A percentile compares a stretch with the other conserved stretches of the same genome.
phyloP scores from a whole-genome alignment of 2,329 filamentous ascomycete species.

The Fragosphaeria purpurea region DNA sequence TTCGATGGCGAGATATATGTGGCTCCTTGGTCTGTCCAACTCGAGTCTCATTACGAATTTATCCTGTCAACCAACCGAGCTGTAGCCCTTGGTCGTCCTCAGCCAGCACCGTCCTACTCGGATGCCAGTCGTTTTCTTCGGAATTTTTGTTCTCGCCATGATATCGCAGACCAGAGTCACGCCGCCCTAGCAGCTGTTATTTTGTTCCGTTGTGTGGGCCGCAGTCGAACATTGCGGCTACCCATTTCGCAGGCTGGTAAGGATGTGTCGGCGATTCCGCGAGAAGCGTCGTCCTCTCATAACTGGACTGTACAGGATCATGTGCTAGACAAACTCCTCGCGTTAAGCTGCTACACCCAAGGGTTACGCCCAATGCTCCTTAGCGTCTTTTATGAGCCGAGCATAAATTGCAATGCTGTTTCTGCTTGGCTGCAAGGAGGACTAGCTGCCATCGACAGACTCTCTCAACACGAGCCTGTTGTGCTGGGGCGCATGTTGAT shows the following conservation, averaged over 20 bases:
- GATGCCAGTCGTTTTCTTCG: conserved; percentile 15
- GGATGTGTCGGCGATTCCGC: too few relatives aligned
- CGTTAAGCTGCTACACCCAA: conserved; percentile 16
- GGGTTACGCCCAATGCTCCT: conserved; percentile 18
- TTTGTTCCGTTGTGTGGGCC: conserved; percentile 13
- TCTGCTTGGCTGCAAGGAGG: conserved; percentile 20
- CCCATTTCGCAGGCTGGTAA: conserved; percentile 1
- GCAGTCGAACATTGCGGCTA: conserved; percentile 6
- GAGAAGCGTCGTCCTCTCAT: too few relatives aligned
- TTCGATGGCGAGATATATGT: conserved; percentile 7
- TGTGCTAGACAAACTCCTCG: conserved; percentile 16
- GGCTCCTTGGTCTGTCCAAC: conserved; percentile 13
- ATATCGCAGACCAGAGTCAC: conserved; percentile 14
- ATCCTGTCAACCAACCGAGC: too few relatives aligned
- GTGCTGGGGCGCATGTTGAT: conserved; percentile 18
- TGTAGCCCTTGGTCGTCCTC: not conserved
- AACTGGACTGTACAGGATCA: conserved; percentile 1
- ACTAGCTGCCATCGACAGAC: conserved; percentile 15
- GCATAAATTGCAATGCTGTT: conserved; percentile 19
- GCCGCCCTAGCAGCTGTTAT: conserved; percentile 17
- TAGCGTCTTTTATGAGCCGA: conserved; percentile 19
- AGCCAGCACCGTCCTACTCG: conserved; percentile 8
- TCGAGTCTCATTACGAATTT: too few relatives aligned
- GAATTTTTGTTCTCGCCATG: conserved; percentile 14
- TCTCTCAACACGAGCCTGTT: conserved; percentile 9